phyloP scores from a whole-genome alignment of 2,329 filamentous ascomycete species.

The Monosporascus sp. region DNA sequence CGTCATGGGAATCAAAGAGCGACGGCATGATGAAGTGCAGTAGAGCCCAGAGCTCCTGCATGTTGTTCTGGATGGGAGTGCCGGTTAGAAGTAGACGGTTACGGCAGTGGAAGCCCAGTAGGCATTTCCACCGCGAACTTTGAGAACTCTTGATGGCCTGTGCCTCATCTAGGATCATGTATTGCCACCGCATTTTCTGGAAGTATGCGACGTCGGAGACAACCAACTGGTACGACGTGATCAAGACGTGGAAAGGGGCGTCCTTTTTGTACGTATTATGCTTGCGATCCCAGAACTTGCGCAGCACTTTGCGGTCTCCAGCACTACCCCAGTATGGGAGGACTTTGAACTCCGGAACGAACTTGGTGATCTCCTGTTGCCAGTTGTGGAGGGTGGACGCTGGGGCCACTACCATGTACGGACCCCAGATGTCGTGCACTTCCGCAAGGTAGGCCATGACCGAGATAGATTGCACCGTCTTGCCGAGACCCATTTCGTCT shows the following conservation, averaged over 20 bases:
- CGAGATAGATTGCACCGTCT: conserved; percentile 97
- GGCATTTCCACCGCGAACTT: conserved; percentile 93
- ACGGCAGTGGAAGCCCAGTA: conserved; percentile 90
- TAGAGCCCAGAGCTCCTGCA: conserved; percentile 97
- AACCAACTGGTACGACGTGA: conserved; percentile 96
- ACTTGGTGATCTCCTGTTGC: conserved; percentile 96
- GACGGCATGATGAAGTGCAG: conserved; percentile 99
- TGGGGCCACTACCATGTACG: conserved; percentile 92
- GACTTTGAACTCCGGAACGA: conserved; percentile 91
- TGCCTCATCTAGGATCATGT: conserved; percentile 98
- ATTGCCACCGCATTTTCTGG: conserved; percentile 99
- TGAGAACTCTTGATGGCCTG: conserved; percentile 98
- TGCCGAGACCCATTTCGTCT: conserved; percentile 99
- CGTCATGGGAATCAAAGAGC: conserved; percentile 88
- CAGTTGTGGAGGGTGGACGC: conserved; percentile 97
- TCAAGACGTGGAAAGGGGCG: conserved; percentile 88
- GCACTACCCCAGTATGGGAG: conserved; percentile 96
- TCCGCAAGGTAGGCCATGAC: conserved; percentile 99
- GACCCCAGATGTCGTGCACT: conserved; percentile 96
- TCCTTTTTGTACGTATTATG: conserved; percentile 93
- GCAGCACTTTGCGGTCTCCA: conserved; percentile 87
- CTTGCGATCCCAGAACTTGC: conserved; percentile 99
- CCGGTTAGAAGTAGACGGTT: conserved; percentile 91
- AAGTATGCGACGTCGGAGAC: conserved; percentile 96
- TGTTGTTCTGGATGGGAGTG: conserved; percentile 99